Evolutionary conservation across 768 basidiomycete genomes (phyloP), one percentile per base, ranked within the genome.

Genomic region (Tephrocybe sp.): DNA sequence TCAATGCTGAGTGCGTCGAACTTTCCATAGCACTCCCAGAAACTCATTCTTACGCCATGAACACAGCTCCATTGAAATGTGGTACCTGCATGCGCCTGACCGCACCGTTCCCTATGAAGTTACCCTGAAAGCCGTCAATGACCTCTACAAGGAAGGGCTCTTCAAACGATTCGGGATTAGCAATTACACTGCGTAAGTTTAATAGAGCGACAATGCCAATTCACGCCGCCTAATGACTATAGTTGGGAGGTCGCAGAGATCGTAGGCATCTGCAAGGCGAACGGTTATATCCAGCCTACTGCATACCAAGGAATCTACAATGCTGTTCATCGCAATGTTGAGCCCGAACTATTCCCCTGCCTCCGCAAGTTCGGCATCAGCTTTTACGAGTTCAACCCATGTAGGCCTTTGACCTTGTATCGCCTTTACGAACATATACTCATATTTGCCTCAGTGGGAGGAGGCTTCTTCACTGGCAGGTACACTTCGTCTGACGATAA

Each of bases 241-340:
- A 74, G 81, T 0, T 84, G 80, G 79, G 82, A 85, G 63, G 81
- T 84, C 12, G 81, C 81, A 3, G 82, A 84, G 57, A 73, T 85
- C 21, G 77, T 83, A 1, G 71, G 73, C 0, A 84, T 84, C 24
- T 83, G 81, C 64, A 77, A 70, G 44, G 68, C 70, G 3, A 79
- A 82, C 18, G 76, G 76, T 2, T 84, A 75, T 54, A 73, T 83
- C 11, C 67, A 73, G 54, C 83, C 83, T 2, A 79, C 75, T 21
- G 77, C 76, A 4, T 85, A 84, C 54, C 81, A 78, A 68, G 78
- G 66, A 11, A 72, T 73, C 5, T 72, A 74, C 51, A 75, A 74
- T 42, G 71, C 71, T 0, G 62, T 76, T 15, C 72, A 76, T 37
- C 69, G 74, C 18, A 52, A 56, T 3, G 70, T 71, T 5, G 75